Evolutionary conservation across 2,329 filamentous ascomycete species (phyloP), one percentile per base, ranked within the genome.

Genomic region (Teratosphaeria epicoccoides): DNA sequence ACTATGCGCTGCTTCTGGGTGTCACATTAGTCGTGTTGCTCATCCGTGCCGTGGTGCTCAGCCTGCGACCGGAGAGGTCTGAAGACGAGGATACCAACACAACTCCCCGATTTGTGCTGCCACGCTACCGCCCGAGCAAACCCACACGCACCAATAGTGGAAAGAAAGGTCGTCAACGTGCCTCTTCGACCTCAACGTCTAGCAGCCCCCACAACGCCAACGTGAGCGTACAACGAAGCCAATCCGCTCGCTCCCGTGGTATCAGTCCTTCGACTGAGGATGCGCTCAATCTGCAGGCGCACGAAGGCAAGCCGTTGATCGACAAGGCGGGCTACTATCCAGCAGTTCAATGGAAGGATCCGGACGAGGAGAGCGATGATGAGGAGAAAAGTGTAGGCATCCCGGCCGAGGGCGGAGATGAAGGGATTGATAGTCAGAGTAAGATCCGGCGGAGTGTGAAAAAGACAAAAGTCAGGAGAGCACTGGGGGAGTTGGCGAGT

Each of bases 1-100:
- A 80, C 52, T 98, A 98, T 65, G 80, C 76, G 28, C 72, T 78
- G 24, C 74, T 93, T 14, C 73, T 84, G 1, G 74, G 65, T 7
- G 52, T 81, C 37, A 82, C 78, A 1, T 50, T 82, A 0, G 14
- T 72, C 17, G 51, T 75, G 5, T 69, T 83, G 6, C 50, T 73
- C 24, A 52, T 73, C 14, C 71, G 74, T 43, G 74, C 78, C 11
- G 59, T 66, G 1, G 43, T 72, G 29, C 50, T 73, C 24, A 62
- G 63, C 10, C 45, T 66, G 24, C 59, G 62, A 48, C 29, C 23
- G n/a, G 44, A 9, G 44, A n/a, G 25, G 17, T 17, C 23, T 2
- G 44, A 23, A 14, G 44, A 46, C 25, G 44, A 24, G n/a, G 44
- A 6, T 7, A 24, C 43, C 14, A 3, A 22, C 6, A 46, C 23